Conservation (phyloP, 139 green algal genomes). For the Picocystis salinarum region DNA sequence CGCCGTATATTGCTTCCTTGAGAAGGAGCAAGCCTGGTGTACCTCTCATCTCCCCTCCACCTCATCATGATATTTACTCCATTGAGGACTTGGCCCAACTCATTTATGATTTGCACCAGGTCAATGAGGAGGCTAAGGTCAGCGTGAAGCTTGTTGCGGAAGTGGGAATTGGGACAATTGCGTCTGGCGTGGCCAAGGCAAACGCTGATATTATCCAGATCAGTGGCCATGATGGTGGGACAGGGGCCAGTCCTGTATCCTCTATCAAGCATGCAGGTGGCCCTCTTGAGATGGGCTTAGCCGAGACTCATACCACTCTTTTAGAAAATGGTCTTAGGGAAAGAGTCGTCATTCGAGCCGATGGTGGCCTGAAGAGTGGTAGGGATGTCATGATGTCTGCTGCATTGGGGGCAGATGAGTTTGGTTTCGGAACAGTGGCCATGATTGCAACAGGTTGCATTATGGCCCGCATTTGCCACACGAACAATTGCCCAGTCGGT, state of each 20-base stretch:
- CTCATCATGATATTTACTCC: constrained; percentile 99
- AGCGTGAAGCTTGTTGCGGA: constrained; percentile 96
- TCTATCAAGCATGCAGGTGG: constrained; percentile 97
- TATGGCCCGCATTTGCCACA: constrained; percentile 99
- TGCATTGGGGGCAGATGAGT: constrained; percentile 88
- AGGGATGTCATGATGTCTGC: constrained; percentile 76
- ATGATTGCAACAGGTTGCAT: constrained; percentile 99
- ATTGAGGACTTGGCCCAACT: constrained; percentile 96
- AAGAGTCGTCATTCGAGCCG: constrained; percentile 72
- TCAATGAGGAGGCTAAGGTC: constrained; percentile 34
- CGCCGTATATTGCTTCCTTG: constrained; percentile 89
- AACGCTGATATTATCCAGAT: constrained; percentile 91
- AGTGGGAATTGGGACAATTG: constrained; percentile 93
- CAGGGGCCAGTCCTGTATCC: constrained; percentile 81
- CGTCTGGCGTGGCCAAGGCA: constrained; percentile 89
- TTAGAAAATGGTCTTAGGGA: constrained; percentile 83
- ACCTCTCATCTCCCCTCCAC: constrained; percentile 91
- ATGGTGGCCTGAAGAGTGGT: constrained; percentile 82
- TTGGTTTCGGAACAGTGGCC: constrained; percentile 85
- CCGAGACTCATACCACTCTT: constrained; percentile 59
- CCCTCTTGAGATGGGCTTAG: constrained; percentile 92
- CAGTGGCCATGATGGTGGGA: constrained; percentile 87
- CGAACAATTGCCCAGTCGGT: constrained; percentile 99
- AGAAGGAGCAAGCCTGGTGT: constrained; percentile 90
- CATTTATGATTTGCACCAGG: constrained; percentile 22